Evolutionary conservation across 75 land plant genomes (phyloP).

Genomic region (Picea glauca): DNA sequence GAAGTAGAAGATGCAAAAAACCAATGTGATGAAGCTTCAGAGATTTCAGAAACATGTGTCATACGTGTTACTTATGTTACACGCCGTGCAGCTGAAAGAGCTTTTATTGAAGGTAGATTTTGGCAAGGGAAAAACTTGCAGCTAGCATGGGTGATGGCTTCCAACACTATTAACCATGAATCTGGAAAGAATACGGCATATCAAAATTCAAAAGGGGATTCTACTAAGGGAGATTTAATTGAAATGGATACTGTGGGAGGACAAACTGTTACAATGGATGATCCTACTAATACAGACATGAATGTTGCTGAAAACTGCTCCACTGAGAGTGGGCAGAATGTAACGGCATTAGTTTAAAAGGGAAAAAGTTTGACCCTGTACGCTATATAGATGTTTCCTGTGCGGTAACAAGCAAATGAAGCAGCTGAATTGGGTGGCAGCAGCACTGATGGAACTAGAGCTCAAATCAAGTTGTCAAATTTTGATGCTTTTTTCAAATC

Average conservation of each 20-base stretch:
- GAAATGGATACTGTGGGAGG: not conserved
- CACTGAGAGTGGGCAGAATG: not conserved
- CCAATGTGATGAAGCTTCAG: slow-evolving; percentile 12
- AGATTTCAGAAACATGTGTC: slow-evolving; percentile 13
- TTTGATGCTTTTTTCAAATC: not conserved
- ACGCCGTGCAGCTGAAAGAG: slow-evolving; percentile 74
- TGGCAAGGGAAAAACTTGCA: slow-evolving; percentile 69
- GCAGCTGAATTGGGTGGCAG: not conserved
- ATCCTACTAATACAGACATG: not conserved
- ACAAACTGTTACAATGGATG: not conserved
- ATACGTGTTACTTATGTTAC: slow-evolving; percentile 44
- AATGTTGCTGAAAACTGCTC: not conserved
- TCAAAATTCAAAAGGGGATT: not conserved
- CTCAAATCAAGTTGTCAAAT: slow-evolving; percentile 1
- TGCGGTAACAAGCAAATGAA: not conserved
- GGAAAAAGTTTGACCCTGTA: not conserved
- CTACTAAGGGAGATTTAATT: slow-evolving; percentile 2
- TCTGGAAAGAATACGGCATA: not conserved
- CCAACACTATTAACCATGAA: slow-evolving; percentile 1
- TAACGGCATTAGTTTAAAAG: not conserved
- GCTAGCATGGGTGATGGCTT: slow-evolving; percentile 51
- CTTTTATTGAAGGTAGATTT: slow-evolving; percentile 63
- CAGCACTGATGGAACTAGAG: slow-evolving; percentile 2
- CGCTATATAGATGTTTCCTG: not conserved
- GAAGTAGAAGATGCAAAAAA: slow-evolving; percentile 56